phyloP scores from a whole-genome alignment of 2,329 filamentous ascomycete species.

The Penicillium sp. region DNA sequence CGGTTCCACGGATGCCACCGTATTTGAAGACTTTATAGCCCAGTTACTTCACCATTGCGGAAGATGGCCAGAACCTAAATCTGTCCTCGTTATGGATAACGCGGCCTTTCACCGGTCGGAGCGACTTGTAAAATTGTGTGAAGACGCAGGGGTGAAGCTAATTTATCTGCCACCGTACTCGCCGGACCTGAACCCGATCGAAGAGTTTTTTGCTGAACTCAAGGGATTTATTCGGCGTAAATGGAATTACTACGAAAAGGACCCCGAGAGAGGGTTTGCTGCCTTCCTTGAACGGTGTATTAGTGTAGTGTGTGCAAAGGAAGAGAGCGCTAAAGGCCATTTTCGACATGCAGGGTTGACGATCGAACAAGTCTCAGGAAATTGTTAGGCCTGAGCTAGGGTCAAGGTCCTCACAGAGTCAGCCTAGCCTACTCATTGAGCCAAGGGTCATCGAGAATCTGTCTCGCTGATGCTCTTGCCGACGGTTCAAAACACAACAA shows the following conservation, averaged over 20 bases:
- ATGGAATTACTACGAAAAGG: constrained; percentile 22
- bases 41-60: constrained; percentile 27
- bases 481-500: constrained; percentile 28
- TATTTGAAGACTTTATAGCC: constrained; percentile 33
- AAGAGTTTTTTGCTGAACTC: constrained; percentile 39
- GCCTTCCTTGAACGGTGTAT: constrained; percentile 17
- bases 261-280: constrained; percentile 23
- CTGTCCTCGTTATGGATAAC: constrained; percentile 36
- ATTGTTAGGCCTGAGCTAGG: background rate
- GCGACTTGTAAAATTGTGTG: constrained; percentile 30
- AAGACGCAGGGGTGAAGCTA: constrained; percentile 31
- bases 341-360: constrained; percentile 1
- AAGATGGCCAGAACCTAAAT: constrained; percentile 28
- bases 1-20: constrained; percentile 29
- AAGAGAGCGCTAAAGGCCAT: background rate
- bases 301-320: background rate
- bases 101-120: constrained; percentile 29
- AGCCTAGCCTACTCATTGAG: constrained; percentile 14
- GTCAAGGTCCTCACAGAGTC: background rate
- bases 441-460: constrained; percentile 27
- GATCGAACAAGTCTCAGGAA: background rate
- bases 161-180: constrained; percentile 37
- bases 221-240: constrained; percentile 35
- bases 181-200: constrained; percentile 38
- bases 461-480: constrained; percentile 24